Percentiles rank a stretch among this genome's conserved stretches.
phyloP scores from a whole-genome alignment of 768 basidiomycete genomes.

The Nidula microcarpa region DNA sequence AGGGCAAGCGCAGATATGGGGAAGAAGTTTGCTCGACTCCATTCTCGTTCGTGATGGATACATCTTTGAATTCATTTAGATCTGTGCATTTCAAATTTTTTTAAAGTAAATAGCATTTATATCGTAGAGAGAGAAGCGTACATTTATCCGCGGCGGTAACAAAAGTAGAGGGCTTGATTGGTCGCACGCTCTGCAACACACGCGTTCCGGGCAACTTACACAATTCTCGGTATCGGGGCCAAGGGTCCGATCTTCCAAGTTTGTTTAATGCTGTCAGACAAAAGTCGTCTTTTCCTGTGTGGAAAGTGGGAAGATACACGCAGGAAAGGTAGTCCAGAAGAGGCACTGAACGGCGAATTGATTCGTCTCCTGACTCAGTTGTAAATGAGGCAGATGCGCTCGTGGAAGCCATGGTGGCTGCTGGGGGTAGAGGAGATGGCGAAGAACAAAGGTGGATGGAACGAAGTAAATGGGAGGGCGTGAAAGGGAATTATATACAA shows the following conservation, averaged over 20 bases:
- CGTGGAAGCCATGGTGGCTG: too few species aligned
- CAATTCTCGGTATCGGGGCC: neutral
- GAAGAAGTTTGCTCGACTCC: slow-evolving; percentile 6
- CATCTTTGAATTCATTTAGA: neutral
- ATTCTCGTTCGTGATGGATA: slow-evolving; percentile 2
- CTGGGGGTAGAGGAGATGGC: too few species aligned
- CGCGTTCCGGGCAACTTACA: neutral
- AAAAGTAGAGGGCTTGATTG: neutral
- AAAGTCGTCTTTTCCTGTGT: neutral
- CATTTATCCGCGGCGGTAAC: neutral
- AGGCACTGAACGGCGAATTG: neutral
- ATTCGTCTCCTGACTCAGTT: too few species aligned
- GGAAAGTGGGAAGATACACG: neutral
- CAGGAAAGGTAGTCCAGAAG: neutral
- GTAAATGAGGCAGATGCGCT: too few species aligned
- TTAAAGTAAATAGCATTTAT: neutral
- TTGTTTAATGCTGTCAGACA: neutral
- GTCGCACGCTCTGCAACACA: neutral
- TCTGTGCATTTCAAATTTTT: neutral
- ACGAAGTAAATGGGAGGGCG: too few species aligned
- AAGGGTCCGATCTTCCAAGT: neutral
- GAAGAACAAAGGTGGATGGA: too few species aligned
- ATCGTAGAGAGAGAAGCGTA: neutral
- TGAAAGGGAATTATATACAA: too few species aligned
- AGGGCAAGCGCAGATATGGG: slow-evolving; percentile 10